Evolutionary conservation across 345 rosid genomes (phyloP).

Genomic region (Anastatica hierochuntica): DNA sequence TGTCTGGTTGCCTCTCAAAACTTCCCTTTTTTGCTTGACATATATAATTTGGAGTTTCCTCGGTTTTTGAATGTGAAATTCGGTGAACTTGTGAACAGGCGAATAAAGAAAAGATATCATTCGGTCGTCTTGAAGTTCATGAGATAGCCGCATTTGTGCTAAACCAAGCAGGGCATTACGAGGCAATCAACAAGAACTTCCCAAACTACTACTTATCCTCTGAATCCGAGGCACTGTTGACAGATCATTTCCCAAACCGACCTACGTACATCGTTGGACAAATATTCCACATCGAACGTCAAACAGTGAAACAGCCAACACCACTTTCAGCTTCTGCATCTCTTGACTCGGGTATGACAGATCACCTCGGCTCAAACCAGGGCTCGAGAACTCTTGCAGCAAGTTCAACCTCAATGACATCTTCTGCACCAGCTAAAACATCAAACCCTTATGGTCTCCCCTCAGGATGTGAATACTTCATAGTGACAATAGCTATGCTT

Average conservation of each 20-base stretch:
- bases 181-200: conserved; percentile 71
- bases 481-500: conserved; percentile 96
- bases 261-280: conserved; percentile 82
- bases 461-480: conserved; percentile 74
- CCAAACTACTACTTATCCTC: conserved; percentile 72
- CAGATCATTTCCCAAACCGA: conserved; percentile 67
- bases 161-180: conserved; percentile 66
- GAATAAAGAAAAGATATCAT: conserved; percentile 87
- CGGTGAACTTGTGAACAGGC: conserved; percentile 39
- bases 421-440: conserved; percentile 28
- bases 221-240: conserved; percentile 89
- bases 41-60: not conserved
- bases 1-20: not conserved
- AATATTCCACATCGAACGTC: conserved; percentile 89
- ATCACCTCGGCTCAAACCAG: conserved; percentile 18
- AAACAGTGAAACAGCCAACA: conserved; percentile 41
- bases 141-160: conserved; percentile 92
- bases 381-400: conserved; percentile 40
- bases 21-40: too few relatives aligned
- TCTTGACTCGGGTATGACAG: conserved; percentile 34
- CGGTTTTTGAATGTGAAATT: not conserved
- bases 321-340: conserved; percentile 31
- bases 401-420: conserved; percentile 28
- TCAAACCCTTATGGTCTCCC: conserved; percentile 74
- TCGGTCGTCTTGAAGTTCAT: conserved; percentile 75